These are phyloP conservation scores for Suillus decipiens DNA, from an alignment of 768 basidiomycete genomes.

Conservation along the genomic window DNA sequence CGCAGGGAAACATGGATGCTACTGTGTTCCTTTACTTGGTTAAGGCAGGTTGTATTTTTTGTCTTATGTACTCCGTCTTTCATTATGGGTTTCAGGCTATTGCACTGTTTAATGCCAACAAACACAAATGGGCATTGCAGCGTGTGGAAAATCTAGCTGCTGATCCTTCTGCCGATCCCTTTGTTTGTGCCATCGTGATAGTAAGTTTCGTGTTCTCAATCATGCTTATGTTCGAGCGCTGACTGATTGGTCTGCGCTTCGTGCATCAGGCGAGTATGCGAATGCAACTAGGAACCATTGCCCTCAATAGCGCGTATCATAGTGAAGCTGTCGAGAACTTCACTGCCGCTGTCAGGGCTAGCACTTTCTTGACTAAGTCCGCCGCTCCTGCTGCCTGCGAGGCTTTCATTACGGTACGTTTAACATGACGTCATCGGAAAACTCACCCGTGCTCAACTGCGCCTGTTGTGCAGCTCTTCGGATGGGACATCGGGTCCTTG, in stretches of 20 bases:
- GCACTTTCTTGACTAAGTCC: not conserved
- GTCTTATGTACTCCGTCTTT: not conserved
- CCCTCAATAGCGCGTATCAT: not conserved
- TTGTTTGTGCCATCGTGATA: not conserved
- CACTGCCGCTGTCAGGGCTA: not conserved
- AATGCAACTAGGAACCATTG: not conserved
- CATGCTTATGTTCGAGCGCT: not conserved
- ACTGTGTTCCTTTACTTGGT: not conserved
- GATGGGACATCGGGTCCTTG: not conserved
- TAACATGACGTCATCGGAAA: not conserved
- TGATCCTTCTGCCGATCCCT: not conserved
- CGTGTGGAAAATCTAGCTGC: not conserved
- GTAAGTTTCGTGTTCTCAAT: not conserved
- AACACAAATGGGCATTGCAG: not conserved
- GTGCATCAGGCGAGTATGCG: not conserved
- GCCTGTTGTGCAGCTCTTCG: not conserved
- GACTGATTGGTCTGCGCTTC: not conserved
- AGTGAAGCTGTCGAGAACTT: not conserved
- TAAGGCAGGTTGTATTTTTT: not conserved
- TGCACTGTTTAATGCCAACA: not conserved
- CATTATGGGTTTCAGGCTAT: not conserved
- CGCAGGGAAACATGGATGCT: not conserved
- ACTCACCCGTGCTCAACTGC: not conserved
- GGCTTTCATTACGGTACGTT: not conserved
- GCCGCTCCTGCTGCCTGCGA: not conserved